Conservation (phyloP, 768 basidiomycete species). For the Gymnopilus dilepis region DNA sequence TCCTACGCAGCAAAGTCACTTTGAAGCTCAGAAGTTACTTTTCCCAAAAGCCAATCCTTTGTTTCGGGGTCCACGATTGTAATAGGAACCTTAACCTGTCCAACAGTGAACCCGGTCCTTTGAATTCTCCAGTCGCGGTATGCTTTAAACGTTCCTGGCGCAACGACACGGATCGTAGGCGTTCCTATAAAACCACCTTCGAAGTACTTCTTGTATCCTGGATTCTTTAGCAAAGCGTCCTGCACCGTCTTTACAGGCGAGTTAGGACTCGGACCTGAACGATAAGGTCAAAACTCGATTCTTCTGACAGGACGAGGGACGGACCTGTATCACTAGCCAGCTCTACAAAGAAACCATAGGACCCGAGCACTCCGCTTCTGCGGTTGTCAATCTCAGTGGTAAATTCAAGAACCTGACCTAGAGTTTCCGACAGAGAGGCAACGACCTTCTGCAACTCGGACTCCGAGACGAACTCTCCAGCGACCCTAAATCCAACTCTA, state of each 20-base stretch:
- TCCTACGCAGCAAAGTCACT: neutral
- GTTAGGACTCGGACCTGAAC: neutral
- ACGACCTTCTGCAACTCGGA: constrained; percentile 10
- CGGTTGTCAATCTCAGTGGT: constrained; percentile 20
- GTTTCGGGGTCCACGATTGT: constrained; percentile 12
- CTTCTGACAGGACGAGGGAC: neutral
- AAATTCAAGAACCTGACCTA: constrained; percentile 20
- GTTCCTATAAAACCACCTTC: neutral
- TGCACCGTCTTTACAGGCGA: neutral
- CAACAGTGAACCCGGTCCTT: neutral
- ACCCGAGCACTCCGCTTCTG: neutral
- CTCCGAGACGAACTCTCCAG: constrained; percentile 20
- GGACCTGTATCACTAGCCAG: constrained; percentile 10
- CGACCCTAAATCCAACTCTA: constrained; percentile 18
- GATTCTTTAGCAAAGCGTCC: neutral
- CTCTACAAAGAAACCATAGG: constrained; percentile 18
- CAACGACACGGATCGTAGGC: constrained; percentile 18
- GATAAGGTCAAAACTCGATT: neutral
- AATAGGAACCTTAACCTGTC: constrained; percentile 4
- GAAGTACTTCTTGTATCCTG: neutral
- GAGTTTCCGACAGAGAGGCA: constrained; percentile 3
- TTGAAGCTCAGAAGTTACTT: neutral
- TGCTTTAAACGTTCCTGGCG: constrained; percentile 18
- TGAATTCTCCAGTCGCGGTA: constrained; percentile 22
- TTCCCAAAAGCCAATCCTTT: constrained; percentile 15